Base-by-base conservation (phyloP, 2,329 filamentous ascomycete genomes). In the Penicillium olsonii region DNA sequence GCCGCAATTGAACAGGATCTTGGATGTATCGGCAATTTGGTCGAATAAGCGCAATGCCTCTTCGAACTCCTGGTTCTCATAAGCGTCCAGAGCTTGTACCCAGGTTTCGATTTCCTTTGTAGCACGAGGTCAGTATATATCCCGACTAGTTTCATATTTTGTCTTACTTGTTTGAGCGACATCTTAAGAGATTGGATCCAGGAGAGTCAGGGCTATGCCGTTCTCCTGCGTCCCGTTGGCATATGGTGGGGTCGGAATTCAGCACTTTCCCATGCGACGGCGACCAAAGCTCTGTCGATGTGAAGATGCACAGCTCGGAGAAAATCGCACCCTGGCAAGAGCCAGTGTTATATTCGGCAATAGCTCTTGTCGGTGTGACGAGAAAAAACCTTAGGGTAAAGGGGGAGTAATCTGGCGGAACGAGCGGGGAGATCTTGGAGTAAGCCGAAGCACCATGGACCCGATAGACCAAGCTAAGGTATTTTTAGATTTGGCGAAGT, bases 11-110 rank as follows among this genome's bases (percentile, higher is more conserved):
- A 99, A 99, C 54, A 96, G 79, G 55, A 99, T 99, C 78, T 96
- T 97, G 62, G 94, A 96, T 0, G 94, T 99, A 70, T 97, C 94
- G 54, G 88, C 82, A 65, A 99, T 96, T 61, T 80, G 83, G 55
- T 90, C 88, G 68, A 99, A 97, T 53, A 88, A 84, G 62, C 80
- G 83, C 55, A 97, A 76, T 22, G 94, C 85, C 59, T 92, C 88
- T 66, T 97, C 92, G 74, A 95, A 97, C 67, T 99, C 90, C 75
- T 96, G 95, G 75, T 92, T 94, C 75, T 99, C 94, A 77, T 99
- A 99, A 68, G 87, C 87, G 63, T 79, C 85, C 47, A 99, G 84
- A 73, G 94, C 94, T 70, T 87, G 80, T 60, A 97, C 94, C 94
- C 94, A 99, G 42, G 90, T 95, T 77, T 97, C 92, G 73, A 99